Evolutionary conservation across 805 yeast species (phyloP).

Genomic region (Wickerhamiella hasegawae): DNA sequence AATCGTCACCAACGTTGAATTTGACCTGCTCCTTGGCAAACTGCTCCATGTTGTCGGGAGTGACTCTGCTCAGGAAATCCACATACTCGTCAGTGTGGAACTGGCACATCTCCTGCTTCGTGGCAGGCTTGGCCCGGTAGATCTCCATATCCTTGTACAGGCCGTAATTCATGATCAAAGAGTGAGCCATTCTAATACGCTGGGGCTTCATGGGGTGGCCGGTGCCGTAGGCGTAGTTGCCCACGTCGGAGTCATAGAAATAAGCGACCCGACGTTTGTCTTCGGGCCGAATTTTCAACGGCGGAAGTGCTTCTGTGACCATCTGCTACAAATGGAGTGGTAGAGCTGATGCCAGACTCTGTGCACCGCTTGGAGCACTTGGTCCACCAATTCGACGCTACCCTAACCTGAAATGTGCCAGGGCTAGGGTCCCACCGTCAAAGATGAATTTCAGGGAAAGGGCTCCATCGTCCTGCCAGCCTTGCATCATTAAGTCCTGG

Average conservation of each 20-base stretch:
- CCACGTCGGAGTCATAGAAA: conserved; percentile 81
- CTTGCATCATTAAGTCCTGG: too few species aligned
- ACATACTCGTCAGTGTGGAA: conserved; percentile 96
- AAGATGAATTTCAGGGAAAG: too few species aligned
- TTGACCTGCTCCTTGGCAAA: conserved; percentile 77
- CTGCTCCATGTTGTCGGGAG: conserved; percentile 81
- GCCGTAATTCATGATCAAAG: conserved; percentile 92
- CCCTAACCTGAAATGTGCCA: too few species aligned
- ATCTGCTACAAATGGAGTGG: conserved; percentile 3
- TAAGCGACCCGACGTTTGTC: conserved; percentile 54
- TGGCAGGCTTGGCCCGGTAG: conserved; percentile 93
- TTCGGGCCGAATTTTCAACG: conserved; percentile 38
- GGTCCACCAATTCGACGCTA: too few species aligned
- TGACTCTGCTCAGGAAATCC: conserved; percentile 76
- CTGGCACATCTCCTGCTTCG: conserved; percentile 95
- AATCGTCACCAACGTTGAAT: conserved; percentile 94
- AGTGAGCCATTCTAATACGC: conserved; percentile 96
- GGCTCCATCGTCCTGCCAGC: too few species aligned
- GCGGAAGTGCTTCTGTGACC: conserved; percentile 38
- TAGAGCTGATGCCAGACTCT: too few species aligned
- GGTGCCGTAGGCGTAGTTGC: conserved; percentile 95
- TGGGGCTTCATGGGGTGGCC: conserved; percentile 99
- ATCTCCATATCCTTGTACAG: conserved; percentile 94
- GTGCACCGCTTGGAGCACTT: too few species aligned
- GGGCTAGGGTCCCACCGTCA: too few species aligned